Evolutionary conservation across 2,329 filamentous ascomycete genomes (phyloP), one percentile per base, ranked within the genome.

Genomic region (Rhexocercosporidium sp.): DNA sequence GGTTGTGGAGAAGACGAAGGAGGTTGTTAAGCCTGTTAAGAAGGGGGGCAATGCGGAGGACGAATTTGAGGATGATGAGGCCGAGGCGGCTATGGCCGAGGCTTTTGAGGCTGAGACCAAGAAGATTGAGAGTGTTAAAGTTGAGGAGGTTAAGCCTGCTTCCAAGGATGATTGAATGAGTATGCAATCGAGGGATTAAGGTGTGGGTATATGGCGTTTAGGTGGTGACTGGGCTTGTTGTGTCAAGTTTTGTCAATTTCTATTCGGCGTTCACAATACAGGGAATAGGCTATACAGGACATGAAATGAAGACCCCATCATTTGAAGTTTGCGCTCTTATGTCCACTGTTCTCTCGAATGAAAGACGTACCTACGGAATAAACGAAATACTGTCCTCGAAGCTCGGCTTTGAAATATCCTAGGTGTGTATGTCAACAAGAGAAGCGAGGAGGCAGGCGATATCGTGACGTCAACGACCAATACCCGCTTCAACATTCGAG

Each of bases 21-120:
- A 27, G 25, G 22, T 51, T n/a, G 25, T 27, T 22, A 12, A 57
- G 54, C 12, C 25, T 29, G 29, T 56, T 14, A 7, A 14, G 29
- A 31, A 20, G 51, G 31, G n/a, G n/a, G n/a, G n/a, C n/a, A n/a
- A 5, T 37, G 53, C 0, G 3, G 54, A 41, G 11, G 54, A 57
- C 1, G 54, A 57, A 12, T 57, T 57, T 27, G 54, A 57, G 9
- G 54, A 57, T 22, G 54, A 57, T 4, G 54, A 57, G 54, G 54
- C 54, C 1, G 54, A 57, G 34, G 31, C 31, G 54, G 54, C 54
- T 41, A 57, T 57, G 54, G 20, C n/a, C 18, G 54, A 57, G 34
- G 54, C 54, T 9, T 57, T 57, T 41, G 54, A 57, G 20, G 54
- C 54, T 11, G 54, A 57, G 54, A 18, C 11, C 20, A 41, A 57